Evolutionary conservation across 257 asterid genomes (phyloP).

Genomic region (Ajuga chamaepitys): DNA sequence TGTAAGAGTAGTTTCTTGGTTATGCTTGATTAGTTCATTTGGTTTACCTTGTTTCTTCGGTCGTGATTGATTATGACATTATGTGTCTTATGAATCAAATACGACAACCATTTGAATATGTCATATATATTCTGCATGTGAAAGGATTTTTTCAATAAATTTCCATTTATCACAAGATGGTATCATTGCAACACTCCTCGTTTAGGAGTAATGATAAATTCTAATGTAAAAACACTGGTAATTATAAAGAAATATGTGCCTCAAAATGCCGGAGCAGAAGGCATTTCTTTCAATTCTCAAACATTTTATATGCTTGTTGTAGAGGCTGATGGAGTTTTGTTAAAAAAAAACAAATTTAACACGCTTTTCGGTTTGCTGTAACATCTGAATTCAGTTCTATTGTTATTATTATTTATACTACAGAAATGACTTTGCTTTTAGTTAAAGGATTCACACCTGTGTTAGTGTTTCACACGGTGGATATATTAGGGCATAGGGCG

Average conservation of each 20-base stretch:
- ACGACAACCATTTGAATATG: not conserved
- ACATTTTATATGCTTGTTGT: not conserved
- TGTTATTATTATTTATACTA: not conserved
- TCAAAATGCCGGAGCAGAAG: not conserved
- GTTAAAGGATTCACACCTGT: not conserved
- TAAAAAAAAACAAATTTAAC: not conserved
- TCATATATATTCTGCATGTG: not conserved
- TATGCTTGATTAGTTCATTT: not conserved
- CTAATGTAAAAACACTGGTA: not conserved
- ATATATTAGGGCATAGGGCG: not conserved
- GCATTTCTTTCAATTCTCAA: not conserved
- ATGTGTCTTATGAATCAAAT: not conserved
- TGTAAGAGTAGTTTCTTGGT: not conserved
- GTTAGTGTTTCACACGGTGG: not conserved
- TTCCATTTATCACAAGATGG: not conserved
- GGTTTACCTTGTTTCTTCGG: not conserved
- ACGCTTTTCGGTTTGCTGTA: not conserved
- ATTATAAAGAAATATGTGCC: not conserved
- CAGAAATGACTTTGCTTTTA: not conserved
- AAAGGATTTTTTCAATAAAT: not conserved
- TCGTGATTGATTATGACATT: not conserved
- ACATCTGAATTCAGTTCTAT: not conserved
- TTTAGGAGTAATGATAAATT: not conserved
- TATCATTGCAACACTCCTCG: not conserved
- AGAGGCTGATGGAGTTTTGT: constrained; percentile 5